Conservation (phyloP, 768 basidiomycete genomes). For the Russula ochroleuca region DNA sequence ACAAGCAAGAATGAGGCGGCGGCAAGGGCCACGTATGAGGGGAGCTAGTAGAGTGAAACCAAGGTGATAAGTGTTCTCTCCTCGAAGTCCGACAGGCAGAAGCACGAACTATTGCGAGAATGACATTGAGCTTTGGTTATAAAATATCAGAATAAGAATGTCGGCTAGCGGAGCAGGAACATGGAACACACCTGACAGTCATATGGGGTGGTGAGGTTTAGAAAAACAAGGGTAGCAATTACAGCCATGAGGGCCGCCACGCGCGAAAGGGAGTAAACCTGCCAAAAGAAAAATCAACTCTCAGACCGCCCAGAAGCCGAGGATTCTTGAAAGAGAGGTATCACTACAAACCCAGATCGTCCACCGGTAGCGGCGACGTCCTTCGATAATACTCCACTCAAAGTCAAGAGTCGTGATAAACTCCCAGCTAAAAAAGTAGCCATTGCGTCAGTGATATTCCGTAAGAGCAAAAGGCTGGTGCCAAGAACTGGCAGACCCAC, state of each 20-base stretch:
- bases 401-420: neutral
- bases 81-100: no score
- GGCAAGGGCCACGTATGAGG: neutral
- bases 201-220: neutral
- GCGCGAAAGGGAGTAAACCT: neutral
- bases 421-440: neutral
- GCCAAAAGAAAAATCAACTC: neutral
- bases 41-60: neutral
- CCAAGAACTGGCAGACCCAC: neutral
- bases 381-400: neutral
- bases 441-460: neutral
- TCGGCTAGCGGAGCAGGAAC: no score
- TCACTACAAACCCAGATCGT: neutral
- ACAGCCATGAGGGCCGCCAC: neutral
- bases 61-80: neutral
- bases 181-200: neutral
- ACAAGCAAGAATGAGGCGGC: neutral
- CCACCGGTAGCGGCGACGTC: neutral
- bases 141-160: neutral
- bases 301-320: neutral
- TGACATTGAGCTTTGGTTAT: neutral
- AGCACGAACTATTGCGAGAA: neutral
- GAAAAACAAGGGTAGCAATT: neutral
- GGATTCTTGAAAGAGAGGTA: no score
- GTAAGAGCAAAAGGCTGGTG: neutral